phyloP scores from a whole-genome alignment of 2,329 filamentous ascomycete genomes.

The Fusarium guadeloupense region DNA sequence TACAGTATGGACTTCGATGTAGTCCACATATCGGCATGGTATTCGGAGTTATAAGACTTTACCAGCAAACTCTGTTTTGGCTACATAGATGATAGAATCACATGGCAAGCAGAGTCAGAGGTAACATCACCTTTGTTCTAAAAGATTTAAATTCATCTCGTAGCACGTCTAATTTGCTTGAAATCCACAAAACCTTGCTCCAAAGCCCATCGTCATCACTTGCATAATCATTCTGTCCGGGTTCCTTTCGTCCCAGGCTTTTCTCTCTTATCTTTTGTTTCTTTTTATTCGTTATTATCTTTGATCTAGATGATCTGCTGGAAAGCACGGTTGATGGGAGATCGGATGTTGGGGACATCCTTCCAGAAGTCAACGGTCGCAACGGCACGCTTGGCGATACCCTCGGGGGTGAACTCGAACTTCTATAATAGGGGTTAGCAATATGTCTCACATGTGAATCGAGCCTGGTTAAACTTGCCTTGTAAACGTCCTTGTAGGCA shows the following conservation, averaged over 20 bases:
- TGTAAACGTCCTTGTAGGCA: slow-evolving; percentile 97
- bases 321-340: slow-evolving; percentile 96
- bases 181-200: slow-evolving; percentile 39
- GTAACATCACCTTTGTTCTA: slow-evolving; percentile 28
- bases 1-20: background rate
- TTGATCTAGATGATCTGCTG: slow-evolving; percentile 85
- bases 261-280: slow-evolving; percentile 27
- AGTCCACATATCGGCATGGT: background rate
- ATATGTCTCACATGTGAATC: background rate
- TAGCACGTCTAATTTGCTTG: slow-evolving; percentile 40
- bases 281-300: slow-evolving; percentile 27
- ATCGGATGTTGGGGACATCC: slow-evolving; percentile 87
- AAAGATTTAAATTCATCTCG: slow-evolving; percentile 43
- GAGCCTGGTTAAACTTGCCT: slow-evolving; percentile 62
- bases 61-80: slow-evolving; percentile 2
- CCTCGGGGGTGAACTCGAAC: slow-evolving; percentile 99
- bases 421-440: slow-evolving; percentile 70
- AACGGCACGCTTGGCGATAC: slow-evolving; percentile 91
- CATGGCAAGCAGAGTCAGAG: slow-evolving; percentile 8
- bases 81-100: slow-evolving; percentile 17
- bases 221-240: slow-evolving; percentile 38
- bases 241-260: slow-evolving; percentile 17
- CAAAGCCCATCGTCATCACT: slow-evolving; percentile 40
- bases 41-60: slow-evolving; percentile 7
- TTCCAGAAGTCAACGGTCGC: slow-evolving; percentile 98